These are phyloP conservation scores for Terfezia claveryi DNA, from an alignment of 495 filamentous ascomycete genomes.

Conservation along the genomic window DNA sequence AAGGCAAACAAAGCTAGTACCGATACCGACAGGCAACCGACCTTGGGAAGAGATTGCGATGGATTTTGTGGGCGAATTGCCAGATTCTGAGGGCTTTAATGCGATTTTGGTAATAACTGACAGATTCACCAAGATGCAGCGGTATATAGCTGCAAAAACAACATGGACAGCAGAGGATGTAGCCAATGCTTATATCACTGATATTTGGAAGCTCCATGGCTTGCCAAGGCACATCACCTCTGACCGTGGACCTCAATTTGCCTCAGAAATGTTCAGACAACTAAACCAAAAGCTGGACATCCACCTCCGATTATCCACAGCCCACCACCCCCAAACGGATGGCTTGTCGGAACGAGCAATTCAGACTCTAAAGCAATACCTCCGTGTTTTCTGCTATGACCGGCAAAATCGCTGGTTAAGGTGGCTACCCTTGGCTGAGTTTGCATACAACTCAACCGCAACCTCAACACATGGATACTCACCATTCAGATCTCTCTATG, in stretches of 20 bases:
- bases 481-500: background rate
- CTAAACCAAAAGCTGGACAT: background rate
- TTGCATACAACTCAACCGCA: background rate
- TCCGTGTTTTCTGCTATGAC: background rate
- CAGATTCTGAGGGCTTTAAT: background rate
- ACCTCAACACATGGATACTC: background rate
- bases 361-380: background rate
- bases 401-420: background rate
- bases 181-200: background rate
- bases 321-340: background rate
- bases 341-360: background rate
- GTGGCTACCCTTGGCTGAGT: background rate
- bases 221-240: background rate
- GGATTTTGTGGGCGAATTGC: background rate
- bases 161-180: background rate
- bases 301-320: background rate
- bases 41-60: background rate
- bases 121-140: background rate
- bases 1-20: background rate
- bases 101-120: background rate
- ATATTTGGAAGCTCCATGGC: background rate
- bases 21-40: background rate
- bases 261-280: background rate
- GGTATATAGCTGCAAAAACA: background rate
- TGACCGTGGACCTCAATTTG: background rate